Conservation (phyloP, 139 green algal species). For the Dunaliella sp. region DNA sequence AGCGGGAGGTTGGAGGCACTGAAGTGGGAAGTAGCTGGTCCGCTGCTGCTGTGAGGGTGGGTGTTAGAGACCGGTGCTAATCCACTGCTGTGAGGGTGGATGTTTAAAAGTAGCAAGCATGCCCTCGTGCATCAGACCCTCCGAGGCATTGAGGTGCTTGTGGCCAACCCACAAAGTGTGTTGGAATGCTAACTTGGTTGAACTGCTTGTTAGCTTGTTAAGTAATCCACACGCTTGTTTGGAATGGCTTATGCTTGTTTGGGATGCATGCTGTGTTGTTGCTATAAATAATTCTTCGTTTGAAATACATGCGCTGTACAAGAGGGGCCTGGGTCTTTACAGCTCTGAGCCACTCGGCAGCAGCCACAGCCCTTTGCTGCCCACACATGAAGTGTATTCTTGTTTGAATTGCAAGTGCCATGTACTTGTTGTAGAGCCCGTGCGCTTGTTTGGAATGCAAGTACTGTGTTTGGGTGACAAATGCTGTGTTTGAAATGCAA, state of each 20-base stretch:
- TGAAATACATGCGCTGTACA: not conserved
- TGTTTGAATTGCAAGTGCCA: not conserved
- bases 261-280: too few species aligned
- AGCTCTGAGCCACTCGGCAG: not conserved
- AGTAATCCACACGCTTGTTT: too few species aligned
- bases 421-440: not conserved
- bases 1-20: not conserved
- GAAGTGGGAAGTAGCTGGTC: not conserved
- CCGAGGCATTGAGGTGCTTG: not conserved
- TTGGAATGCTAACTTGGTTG: too few species aligned
- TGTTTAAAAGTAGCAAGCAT: too few species aligned
- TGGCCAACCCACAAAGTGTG: too few species aligned
- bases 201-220: too few species aligned
- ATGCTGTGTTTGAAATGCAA: not conserved
- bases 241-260: not conserved
- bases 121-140: not conserved
- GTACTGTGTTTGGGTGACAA: not conserved
- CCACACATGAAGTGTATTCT: not conserved
- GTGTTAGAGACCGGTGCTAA: not conserved
- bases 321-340: not conserved
- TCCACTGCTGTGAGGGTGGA: not conserved
- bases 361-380: not conserved
- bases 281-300: too few species aligned
- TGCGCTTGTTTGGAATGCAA: not conserved
- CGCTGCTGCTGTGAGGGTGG: too few species aligned